A percentile compares a stretch with the other conserved stretches of the same genome.
Evolutionary conservation across 495 filamentous ascomycete genomes (phyloP).

Genomic region (Hypoxylon rickii): DNA sequence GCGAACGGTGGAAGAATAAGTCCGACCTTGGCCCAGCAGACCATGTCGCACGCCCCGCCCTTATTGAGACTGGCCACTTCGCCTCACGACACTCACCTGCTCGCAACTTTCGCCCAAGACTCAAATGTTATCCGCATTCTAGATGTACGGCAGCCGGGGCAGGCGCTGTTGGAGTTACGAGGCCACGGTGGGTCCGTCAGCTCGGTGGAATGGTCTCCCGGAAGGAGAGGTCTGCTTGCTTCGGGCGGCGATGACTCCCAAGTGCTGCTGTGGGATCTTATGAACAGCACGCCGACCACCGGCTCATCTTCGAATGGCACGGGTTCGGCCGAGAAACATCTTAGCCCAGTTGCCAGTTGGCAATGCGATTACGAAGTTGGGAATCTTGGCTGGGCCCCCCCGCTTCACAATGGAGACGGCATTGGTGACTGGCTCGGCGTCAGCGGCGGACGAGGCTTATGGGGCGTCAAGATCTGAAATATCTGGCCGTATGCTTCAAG

Average conservation of each 20-base stretch:
- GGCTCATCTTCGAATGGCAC: constrained; percentile 52
- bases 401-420: constrained; percentile 69
- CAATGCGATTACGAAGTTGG: constrained; percentile 95
- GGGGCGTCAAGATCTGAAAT: constrained; percentile 69
- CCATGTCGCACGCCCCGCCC: constrained; percentile 79
- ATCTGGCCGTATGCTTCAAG: background rate
- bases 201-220: constrained; percentile 94
- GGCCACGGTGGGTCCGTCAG: constrained; percentile 88
- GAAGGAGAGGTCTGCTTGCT: constrained; percentile 82
- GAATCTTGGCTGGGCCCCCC: constrained; percentile 93
- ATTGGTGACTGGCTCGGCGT: constrained; percentile 91
- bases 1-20: constrained; percentile 56
- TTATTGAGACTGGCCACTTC: constrained; percentile 89
- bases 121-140: constrained; percentile 92
- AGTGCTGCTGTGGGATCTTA: constrained; percentile 91
- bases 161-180: constrained; percentile 90
- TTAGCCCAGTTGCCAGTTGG: constrained; percentile 83
- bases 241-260: constrained; percentile 91
- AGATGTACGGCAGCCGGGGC: constrained; percentile 94
- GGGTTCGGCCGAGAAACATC: constrained; percentile 57
- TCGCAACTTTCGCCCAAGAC: constrained; percentile 95
- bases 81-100: constrained; percentile 91
- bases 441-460: constrained; percentile 86
- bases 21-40: constrained; percentile 72
- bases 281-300: constrained; percentile 66